A percentile compares a stretch with the other conserved stretches of the same genome.
Evolutionary conservation across 331 rosid genomes (phyloP).

Genomic region (Pyrus hybrid): DNA sequence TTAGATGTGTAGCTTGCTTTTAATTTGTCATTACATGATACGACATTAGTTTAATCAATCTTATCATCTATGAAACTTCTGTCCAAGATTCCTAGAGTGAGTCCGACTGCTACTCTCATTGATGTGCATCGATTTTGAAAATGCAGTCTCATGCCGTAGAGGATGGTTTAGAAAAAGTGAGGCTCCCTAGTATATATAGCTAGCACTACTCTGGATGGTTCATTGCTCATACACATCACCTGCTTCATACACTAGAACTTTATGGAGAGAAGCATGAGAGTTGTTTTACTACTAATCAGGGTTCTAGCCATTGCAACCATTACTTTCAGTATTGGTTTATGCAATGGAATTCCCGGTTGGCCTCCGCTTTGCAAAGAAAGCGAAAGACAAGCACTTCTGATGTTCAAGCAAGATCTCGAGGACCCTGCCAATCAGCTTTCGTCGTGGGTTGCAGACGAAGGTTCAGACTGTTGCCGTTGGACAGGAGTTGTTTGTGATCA

Average conservation of each 20-base stretch:
- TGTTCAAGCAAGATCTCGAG: slow-evolving; percentile 6
- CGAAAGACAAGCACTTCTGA: slow-evolving; percentile 14
- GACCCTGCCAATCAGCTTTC: slow-evolving; percentile 14
- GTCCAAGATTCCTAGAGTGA: too few species aligned
- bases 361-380: slow-evolving; percentile 7
- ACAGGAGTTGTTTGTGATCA: slow-evolving; percentile 11
- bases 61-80: too few species aligned
- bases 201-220: background rate
- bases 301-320: background rate
- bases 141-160: too few species aligned
- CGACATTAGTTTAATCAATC: background rate
- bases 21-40: background rate
- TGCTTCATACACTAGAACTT: background rate
- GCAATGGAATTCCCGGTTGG: background rate
- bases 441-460: slow-evolving; percentile 12
- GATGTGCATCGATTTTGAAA: too few species aligned
- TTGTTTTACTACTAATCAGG: background rate
- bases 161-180: too few species aligned
- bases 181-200: background rate
- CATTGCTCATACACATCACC: background rate
- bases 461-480: slow-evolving; percentile 17
- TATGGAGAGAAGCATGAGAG: background rate
- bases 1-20: background rate
- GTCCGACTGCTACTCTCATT: too few species aligned
- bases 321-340: background rate